Percentiles rank a stretch among this genome's conserved stretches.
Conservation (phyloP, 139 green algal genomes). For the Helicosporidium sp. region DNA sequence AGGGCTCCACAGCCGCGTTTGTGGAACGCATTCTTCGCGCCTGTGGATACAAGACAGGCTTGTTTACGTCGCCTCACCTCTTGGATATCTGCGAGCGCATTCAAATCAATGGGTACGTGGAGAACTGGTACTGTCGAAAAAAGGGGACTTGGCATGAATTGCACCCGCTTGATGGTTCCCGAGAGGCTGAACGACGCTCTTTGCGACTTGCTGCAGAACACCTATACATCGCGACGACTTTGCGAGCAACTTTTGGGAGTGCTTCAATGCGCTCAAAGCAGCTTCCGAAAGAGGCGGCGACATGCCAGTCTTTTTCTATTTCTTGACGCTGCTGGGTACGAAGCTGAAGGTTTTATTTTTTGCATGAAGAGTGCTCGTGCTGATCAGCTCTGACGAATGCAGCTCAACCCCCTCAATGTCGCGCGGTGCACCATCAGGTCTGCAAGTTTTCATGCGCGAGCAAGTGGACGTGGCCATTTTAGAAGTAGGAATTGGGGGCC, state of each 20-base stretch:
- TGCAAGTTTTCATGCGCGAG: constrained; percentile 43
- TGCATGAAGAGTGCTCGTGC: too few relatives aligned
- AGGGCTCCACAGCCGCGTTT: constrained; percentile 77
- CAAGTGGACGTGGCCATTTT: constrained; percentile 71
- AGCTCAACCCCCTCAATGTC: too few relatives aligned
- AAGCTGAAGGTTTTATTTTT: too few relatives aligned
- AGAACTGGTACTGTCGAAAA: too few relatives aligned
- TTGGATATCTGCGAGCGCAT: constrained; percentile 72
- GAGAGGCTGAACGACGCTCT: too few relatives aligned
- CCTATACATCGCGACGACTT: too few relatives aligned
- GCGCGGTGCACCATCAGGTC: too few relatives aligned
- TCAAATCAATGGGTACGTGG: constrained; percentile 42
- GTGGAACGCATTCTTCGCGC: constrained; percentile 55
- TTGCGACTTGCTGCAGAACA: too few relatives aligned
- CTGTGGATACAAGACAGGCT: constrained; percentile 55
- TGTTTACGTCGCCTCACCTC: constrained; percentile 79
- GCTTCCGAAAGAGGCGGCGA: constrained; percentile 26
- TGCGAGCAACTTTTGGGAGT: constrained; percentile 39
- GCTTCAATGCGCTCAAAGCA: constrained; percentile 22
- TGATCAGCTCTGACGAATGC: too few relatives aligned
- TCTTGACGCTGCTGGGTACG: constrained; percentile 82
- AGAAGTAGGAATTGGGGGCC: constrained; percentile 85
- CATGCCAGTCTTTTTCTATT: constrained; percentile 85
- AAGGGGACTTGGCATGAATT: too few relatives aligned
- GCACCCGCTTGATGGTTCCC: too few relatives aligned